Evolutionary conservation across 2,329 filamentous ascomycete genomes (phyloP), one percentile per base, ranked within the genome.

Genomic region (Acrocalymma vagum): DNA sequence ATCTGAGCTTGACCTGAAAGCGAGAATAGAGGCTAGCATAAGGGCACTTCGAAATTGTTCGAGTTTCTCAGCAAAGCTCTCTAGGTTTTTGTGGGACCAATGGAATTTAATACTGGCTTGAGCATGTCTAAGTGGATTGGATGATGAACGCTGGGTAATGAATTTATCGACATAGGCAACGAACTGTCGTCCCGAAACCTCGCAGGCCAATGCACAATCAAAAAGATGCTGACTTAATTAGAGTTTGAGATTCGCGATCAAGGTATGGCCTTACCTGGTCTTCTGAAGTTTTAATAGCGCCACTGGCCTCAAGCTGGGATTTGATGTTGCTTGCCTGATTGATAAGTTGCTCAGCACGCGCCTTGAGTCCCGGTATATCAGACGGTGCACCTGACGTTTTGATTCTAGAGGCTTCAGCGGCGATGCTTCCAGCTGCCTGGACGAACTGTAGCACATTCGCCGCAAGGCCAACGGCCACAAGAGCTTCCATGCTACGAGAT

Each of bases 401-500:
- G 21, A 6, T 50, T 49, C 2, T 10, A 13, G 33, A 34, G 1
- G 40, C 36, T 17, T 43, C 31, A 3, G 43, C 39, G 2, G 48
- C 37, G 3, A 55, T 21, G 9, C 38, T 32, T 11, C 42, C 38
- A 11, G 45, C 39, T 17, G 42, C 35, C 14, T 52, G 36, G 1
- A 50, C 39, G 17, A 55, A 55, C 27, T 55, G 51, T 5, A 55
- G 39, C 5, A 55, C 45, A 20, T 53, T 55, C 7, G 44, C 42
- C n/a, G 51, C 45, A 5, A 55, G 38, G 9, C 48, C 45, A n/a
- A 52, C 29, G 6, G 51, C 51, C 7, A 46, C 24, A 3, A 55
- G 34, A 5, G 51, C 44, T 14, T 55, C 51, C 51, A 55, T 55
- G n/a, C n/a, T n/a, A n/a, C n/a, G n/a, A n/a, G n/a, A n/a, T n/a